Evolutionary conservation across 225 moss, liverwort and hornwort species (phyloP).

Genomic region (Thuidium tamariscinum): DNA sequence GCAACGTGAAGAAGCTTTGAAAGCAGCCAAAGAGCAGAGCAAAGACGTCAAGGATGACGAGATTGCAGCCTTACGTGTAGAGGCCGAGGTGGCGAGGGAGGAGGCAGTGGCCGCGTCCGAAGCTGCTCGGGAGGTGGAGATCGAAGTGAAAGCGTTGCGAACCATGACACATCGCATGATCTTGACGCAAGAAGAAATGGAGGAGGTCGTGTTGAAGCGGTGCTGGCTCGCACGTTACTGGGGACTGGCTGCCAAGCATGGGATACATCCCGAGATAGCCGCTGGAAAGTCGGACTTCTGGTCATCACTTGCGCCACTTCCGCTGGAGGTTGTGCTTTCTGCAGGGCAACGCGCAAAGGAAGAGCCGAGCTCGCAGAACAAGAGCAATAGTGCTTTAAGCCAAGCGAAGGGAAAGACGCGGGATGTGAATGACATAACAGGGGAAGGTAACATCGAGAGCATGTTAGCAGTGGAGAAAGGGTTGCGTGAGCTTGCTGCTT

Average conservation of each 20-base stretch:
- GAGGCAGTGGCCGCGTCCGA: slow-evolving; percentile 64
- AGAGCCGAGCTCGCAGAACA: slow-evolving; percentile 26
- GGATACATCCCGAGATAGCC: slow-evolving; percentile 75
- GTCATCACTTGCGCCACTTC: slow-evolving; percentile 84
- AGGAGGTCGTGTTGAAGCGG: slow-evolving; percentile 88
- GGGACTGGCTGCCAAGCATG: slow-evolving; percentile 66
- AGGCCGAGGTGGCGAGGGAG: slow-evolving; percentile 61
- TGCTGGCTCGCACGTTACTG: slow-evolving; percentile 97
- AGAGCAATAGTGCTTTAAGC: slow-evolving; percentile 2
- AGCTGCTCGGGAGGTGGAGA: slow-evolving; percentile 54
- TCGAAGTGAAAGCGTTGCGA: slow-evolving; percentile 77
- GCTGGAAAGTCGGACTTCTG: slow-evolving; percentile 71
- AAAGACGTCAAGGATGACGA: slow-evolving; percentile 90
- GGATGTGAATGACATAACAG: slow-evolving; percentile 41
- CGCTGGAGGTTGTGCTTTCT: slow-evolving; percentile 78
- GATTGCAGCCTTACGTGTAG: slow-evolving; percentile 76
- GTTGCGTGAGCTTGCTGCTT: slow-evolving; percentile 51
- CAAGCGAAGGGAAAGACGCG: slow-evolving; percentile 28
- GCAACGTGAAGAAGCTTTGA: slow-evolving; percentile 76
- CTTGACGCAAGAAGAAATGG: slow-evolving; percentile 90
- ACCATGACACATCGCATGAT: slow-evolving; percentile 93
- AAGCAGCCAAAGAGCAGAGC: slow-evolving; percentile 70
- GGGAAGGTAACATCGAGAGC: slow-evolving; percentile 49
- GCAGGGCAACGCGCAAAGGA: slow-evolving; percentile 84
- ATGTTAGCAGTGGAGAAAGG: slow-evolving; percentile 66